phyloP scores from a whole-genome alignment of 192 early-diverging fungal species.

The Coemansia sp. region DNA sequence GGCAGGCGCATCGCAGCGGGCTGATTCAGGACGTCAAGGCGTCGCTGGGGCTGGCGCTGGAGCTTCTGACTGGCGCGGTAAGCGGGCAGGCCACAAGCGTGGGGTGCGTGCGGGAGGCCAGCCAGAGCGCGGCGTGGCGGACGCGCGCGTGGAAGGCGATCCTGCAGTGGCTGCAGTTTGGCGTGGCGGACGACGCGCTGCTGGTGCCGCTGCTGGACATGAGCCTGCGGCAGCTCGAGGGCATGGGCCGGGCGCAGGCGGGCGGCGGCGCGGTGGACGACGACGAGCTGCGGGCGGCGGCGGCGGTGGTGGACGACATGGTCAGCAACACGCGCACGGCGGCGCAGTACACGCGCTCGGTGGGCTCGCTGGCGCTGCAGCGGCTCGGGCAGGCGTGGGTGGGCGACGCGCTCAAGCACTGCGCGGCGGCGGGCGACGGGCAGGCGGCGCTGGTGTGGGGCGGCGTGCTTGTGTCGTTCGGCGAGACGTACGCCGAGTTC shows the following conservation, averaged over 20 bases:
- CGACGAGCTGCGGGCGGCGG: slow-evolving; percentile 38
- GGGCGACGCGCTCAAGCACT: slow-evolving; percentile 9
- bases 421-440: slow-evolving; percentile 10
- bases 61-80: slow-evolving; percentile 30
- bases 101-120: slow-evolving; percentile 10
- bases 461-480: slow-evolving; percentile 35
- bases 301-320: slow-evolving; percentile 44
- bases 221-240: slow-evolving; percentile 31
- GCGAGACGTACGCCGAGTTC: slow-evolving; percentile 48
- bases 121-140: slow-evolving; percentile 23
- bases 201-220: slow-evolving; percentile 42
- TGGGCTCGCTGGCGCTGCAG: slow-evolving; percentile 31
- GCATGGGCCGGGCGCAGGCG: slow-evolving; percentile 22
- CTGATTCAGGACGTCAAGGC: slow-evolving; percentile 32
- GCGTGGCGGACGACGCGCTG: slow-evolving; percentile 23
- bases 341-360: slow-evolving; percentile 23
- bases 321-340: slow-evolving; percentile 38
- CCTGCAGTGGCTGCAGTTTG: slow-evolving; percentile 52
- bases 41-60: slow-evolving; percentile 28
- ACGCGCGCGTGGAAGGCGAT: slow-evolving; percentile 47
- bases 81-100: slow-evolving; percentile 1
- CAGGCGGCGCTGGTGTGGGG: slow-evolving; percentile 33
- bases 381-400: slow-evolving; percentile 35
- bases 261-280: slow-evolving; percentile 15
- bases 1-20: slow-evolving; percentile 10